A percentile compares a stretch with the other conserved stretches of the same genome.
These are phyloP conservation scores for Papiliotrema laurentii DNA, from an alignment of 1,284 basidiomycete species.

Conservation along the genomic window DNA sequence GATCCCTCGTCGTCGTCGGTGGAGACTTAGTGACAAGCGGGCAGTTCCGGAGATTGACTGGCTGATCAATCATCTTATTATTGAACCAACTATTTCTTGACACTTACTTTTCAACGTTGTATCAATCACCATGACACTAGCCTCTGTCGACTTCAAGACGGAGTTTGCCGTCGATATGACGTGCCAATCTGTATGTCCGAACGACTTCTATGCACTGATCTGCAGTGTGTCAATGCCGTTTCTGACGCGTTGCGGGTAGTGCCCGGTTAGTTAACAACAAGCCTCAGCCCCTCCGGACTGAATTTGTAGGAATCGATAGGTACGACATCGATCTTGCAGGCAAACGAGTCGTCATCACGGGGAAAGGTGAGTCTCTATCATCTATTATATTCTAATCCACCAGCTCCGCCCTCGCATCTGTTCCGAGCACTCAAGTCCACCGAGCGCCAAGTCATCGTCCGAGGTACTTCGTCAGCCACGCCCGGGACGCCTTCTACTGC, in stretches of 20 bases:
- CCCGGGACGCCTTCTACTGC: slow-evolving; percentile 29
- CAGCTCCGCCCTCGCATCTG: slow-evolving; percentile 47
- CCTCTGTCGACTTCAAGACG: slow-evolving; percentile 26
- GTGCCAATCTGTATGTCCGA: slow-evolving; percentile 39
- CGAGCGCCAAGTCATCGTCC: slow-evolving; percentile 48
- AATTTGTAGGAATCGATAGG: slow-evolving; percentile 38
- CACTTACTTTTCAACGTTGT: too few relatives aligned
- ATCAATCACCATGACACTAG: slow-evolving; percentile 9
- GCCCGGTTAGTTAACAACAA: slow-evolving; percentile 15
- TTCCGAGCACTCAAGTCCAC: slow-evolving; percentile 46
- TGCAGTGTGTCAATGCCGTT: slow-evolving; percentile 46
- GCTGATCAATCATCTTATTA: background rate
- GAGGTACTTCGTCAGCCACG: slow-evolving; percentile 38
- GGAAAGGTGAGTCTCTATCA: slow-evolving; percentile 31
- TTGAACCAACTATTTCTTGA: too few relatives aligned
- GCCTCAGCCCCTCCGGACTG: background rate
- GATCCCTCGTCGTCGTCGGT: too few relatives aligned
- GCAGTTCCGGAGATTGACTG: too few relatives aligned
- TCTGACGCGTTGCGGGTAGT: slow-evolving; percentile 31
- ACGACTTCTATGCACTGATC: background rate
- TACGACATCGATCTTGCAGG: slow-evolving; percentile 47
- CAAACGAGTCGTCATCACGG: slow-evolving; percentile 46
- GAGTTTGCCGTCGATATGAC: slow-evolving; percentile 51
- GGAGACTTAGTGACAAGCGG: too few relatives aligned
- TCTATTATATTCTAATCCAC: background rate